A percentile compares a stretch with the other conserved stretches of the same genome.
These are phyloP conservation scores for Umbilicus rupestris DNA, from an alignment of 164 flowering plant genomes.

Conservation along the genomic window DNA sequence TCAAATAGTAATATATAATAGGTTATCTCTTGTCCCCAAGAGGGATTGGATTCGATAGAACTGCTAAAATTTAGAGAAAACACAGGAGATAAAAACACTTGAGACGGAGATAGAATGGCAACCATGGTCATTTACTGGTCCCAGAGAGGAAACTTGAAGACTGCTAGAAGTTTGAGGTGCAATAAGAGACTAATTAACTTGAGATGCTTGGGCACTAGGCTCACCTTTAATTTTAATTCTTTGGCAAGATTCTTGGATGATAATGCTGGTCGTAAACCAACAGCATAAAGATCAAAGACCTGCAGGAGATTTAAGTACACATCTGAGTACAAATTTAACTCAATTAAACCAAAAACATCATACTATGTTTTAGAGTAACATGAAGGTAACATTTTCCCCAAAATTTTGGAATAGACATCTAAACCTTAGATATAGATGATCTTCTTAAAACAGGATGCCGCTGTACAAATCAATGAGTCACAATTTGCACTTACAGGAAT, in stretches of 20 bases:
- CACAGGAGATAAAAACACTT: neutral
- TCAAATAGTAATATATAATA: neutral
- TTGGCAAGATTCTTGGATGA: slow-evolving; percentile 56
- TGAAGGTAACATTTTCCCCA: neutral
- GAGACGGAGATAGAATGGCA: neutral
- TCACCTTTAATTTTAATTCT: slow-evolving; percentile 75
- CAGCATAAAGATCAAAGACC: slow-evolving; percentile 91
- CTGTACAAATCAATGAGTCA: neutral
- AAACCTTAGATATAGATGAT: neutral
- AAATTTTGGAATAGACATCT: neutral
- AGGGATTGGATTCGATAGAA: neutral
- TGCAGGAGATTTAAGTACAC: slow-evolving; percentile 23
- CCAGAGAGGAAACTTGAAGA: no score
- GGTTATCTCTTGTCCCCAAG: neutral
- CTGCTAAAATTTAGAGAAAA: neutral
- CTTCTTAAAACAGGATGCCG: neutral
- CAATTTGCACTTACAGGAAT: slow-evolving; percentile 65
- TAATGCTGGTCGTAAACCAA: slow-evolving; percentile 46
- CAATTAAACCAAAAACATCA: neutral
- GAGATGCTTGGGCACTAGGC: neutral
- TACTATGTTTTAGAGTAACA: neutral
- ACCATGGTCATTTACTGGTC: no score
- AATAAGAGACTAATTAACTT: neutral
- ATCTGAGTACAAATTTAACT: neutral
- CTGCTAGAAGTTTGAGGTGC: no score